phyloP scores from a whole-genome alignment of 257 asterid species.

The Fraxinus quadrangulata region DNA sequence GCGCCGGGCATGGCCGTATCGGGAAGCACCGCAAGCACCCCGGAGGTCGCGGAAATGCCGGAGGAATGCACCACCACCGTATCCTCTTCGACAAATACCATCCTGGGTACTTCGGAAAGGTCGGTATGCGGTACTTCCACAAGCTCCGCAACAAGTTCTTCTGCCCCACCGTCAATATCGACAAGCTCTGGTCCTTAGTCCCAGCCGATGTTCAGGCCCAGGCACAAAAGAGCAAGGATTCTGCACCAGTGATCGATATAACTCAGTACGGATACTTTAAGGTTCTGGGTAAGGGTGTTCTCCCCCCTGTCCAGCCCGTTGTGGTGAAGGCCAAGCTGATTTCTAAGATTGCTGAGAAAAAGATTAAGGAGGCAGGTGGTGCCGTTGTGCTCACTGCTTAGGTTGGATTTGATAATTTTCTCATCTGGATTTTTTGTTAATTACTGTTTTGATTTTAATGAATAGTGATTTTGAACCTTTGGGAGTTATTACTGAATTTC shows the following conservation, averaged over 20 bases:
- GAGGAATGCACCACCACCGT: slow-evolving; percentile 47
- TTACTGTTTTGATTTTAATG: not conserved
- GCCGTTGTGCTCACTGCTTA: slow-evolving; percentile 40
- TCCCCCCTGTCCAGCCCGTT: slow-evolving; percentile 23
- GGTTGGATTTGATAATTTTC: slow-evolving; percentile 4
- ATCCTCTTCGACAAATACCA: slow-evolving; percentile 46
- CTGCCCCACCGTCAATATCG: slow-evolving; percentile 35
- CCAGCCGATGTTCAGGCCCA: slow-evolving; percentile 29
- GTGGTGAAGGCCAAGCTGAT: slow-evolving; percentile 35
- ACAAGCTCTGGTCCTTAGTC: slow-evolving; percentile 31
- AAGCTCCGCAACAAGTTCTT: slow-evolving; percentile 35
- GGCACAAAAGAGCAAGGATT: slow-evolving; percentile 14
- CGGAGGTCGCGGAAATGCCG: slow-evolving; percentile 44
- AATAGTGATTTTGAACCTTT: not conserved
- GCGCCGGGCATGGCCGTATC: slow-evolving; percentile 47
- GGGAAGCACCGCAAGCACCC: slow-evolving; percentile 45
- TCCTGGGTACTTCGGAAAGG: slow-evolving; percentile 45
- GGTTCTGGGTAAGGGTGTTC: slow-evolving; percentile 36
- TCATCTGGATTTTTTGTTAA: slow-evolving; percentile 1
- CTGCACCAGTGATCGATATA: slow-evolving; percentile 31
- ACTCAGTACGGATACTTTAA: slow-evolving; percentile 32
- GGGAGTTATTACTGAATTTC: not conserved
- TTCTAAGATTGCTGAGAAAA: slow-evolving; percentile 35
- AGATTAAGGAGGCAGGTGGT: slow-evolving; percentile 40
- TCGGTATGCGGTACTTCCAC: slow-evolving; percentile 42